Percentiles rank a stretch among this genome's conserved stretches.
These are phyloP conservation scores for Podospora pseudoanserina DNA, from an alignment of 495 filamentous ascomycete genomes.

Conservation along the genomic window DNA sequence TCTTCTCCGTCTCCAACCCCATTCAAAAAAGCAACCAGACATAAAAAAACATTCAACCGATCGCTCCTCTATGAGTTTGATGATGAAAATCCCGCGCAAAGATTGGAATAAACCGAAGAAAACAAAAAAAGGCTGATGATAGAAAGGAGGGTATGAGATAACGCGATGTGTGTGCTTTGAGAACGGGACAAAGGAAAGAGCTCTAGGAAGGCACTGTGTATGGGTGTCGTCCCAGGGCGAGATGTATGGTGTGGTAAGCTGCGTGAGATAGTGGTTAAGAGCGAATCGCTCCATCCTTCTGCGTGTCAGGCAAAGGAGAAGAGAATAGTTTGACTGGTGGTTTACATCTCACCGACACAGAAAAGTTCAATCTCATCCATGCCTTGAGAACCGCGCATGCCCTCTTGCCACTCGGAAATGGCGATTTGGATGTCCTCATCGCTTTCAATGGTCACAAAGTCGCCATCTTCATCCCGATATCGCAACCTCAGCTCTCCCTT, in stretches of 20 bases:
- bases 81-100: not conserved
- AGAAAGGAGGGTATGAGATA: constrained; percentile 6
- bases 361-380: constrained; percentile 85
- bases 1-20: not conserved
- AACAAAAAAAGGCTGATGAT: constrained; percentile 12
- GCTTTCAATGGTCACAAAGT: constrained; percentile 86
- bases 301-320: not conserved
- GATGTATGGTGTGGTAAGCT: not conserved
- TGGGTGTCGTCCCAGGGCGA: not conserved
- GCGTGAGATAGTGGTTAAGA: not conserved
- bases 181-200: not conserved
- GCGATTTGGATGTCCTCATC: constrained; percentile 94
- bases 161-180: not conserved
- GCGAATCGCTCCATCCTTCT: not conserved
- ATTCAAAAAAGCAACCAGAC: not conserved
- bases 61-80: constrained; percentile 1
- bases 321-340: not conserved
- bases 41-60: not conserved
- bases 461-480: constrained; percentile 89
- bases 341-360: constrained; percentile 42
- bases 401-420: constrained; percentile 87
- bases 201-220: not conserved
- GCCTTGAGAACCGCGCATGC: constrained; percentile 62
- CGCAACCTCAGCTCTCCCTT: constrained; percentile 74
- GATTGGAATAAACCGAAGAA: constrained; percentile 2